A percentile compares a stretch with the other conserved stretches of the same genome.
Conservation (phyloP, 768 basidiomycete species). For the Sporobolomyces pararoseus region DNA sequence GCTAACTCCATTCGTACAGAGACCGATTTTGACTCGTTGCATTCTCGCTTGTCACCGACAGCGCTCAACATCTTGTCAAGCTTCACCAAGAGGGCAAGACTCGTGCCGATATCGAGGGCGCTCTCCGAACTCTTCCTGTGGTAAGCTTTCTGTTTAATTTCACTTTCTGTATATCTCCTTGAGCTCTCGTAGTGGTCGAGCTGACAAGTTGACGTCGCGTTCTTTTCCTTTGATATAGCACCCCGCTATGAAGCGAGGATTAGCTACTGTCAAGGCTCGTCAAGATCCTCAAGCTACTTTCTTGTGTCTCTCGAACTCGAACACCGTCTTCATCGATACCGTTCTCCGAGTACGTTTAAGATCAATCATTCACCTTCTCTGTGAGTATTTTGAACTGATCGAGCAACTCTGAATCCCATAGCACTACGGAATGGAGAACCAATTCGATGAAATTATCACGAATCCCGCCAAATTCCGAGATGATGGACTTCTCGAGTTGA, state of each 20-base stretch:
- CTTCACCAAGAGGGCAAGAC: constrained; percentile 67
- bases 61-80: constrained; percentile 65
- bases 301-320: constrained; percentile 90
- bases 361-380: not conserved
- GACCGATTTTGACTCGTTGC: no score
- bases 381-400: no score
- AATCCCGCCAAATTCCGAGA: constrained; percentile 83
- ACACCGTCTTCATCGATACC: constrained; percentile 82
- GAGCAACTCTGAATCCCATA: constrained; percentile 46
- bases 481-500: constrained; percentile 67
- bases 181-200: no score
- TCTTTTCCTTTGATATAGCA: no score
- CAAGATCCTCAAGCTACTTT: constrained; percentile 68
- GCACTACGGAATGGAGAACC: constrained; percentile 67
- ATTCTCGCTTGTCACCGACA: constrained; percentile 50
- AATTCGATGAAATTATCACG: constrained; percentile 82
- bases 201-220: no score
- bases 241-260: constrained; percentile 90
- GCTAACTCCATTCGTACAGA: no score
- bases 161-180: no score
- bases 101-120: constrained; percentile 68
- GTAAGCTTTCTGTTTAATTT: constrained; percentile 54
- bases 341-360: constrained; percentile 70
- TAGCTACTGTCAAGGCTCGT: constrained; percentile 67
- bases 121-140: constrained; percentile 78